Evolutionary conservation across 2,329 filamentous ascomycete genomes (phyloP), one percentile per base, ranked within the genome.

Genomic region (Cylindrodendrum hubeiense): DNA sequence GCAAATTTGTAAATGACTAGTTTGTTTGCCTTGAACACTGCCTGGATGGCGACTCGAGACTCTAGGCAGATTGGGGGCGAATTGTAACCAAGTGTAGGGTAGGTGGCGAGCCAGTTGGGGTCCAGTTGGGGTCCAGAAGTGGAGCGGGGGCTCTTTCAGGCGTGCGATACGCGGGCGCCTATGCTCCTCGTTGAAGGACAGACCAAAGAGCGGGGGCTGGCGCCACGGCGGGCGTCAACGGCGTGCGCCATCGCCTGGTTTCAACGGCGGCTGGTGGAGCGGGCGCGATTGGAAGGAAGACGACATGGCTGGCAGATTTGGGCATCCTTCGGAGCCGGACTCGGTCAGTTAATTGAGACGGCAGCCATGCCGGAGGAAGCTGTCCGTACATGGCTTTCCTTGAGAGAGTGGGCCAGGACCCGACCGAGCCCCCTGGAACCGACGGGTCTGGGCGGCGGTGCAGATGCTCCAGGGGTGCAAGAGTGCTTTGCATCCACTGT

Each of bases 31-130:
- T 39, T 47, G 30, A 47, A 39, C 37, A 39, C 37, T 39, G 41
- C 13, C 49, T 47, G 34, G 51, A 47, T 49, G 49, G 57, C 49
- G 57, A 33, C 24, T 53, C n/a, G 8, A 9, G 33, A 34, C 19
- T 17, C 12, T 19, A 60, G 57, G 49, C 50, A 60, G 39, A 37
- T 34, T 39, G 44, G 57, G 34, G 39, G 43, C 49, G 13, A 37
- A 30, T 8, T 30, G 9, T 21, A 15, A 12, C 22, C 3, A 39
- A n/a, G n/a, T 39, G 17, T 8, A 22, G 44, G 44, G 46, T 15
- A 30, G 24, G 56, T 52, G 56, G 46, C 47, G 53, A 56, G 53
- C 41, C 37, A 39, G 6, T 39, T 15, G 15, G n/a, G 15, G 15
- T n/a, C n/a, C 17, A 8, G 15, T 8, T 39, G 15, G 15, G n/a